Evolutionary conservation across 176 grass and related monocot genomes (phyloP), one percentile per base, ranked within the genome.

Genomic region (Phyllostachys edulis): DNA sequence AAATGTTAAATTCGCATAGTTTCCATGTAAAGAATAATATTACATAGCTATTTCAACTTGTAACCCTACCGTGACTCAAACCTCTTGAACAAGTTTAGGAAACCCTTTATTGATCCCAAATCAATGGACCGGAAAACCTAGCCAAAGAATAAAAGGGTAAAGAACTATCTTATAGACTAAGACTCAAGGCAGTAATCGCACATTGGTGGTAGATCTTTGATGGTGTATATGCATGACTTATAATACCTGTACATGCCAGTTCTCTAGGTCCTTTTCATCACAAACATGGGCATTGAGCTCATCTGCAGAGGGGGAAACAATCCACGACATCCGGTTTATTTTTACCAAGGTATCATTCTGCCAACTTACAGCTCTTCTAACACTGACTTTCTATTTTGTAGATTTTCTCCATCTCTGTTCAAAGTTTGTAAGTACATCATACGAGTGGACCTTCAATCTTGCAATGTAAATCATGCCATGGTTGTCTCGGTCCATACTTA

Each of bases 81-180:
- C 89, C 76, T 89, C 85, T 63, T 95, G 80, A 80, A 92, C 91
- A 87, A 91, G 73, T 83, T 93, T 91, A 37, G 96, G 96, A 69
- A 95, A 91, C 55, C 93, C 80, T 85, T 98, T 39, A 95, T 77
- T 37, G 93, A 95, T 80, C 96, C 93, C 61, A 89, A 98, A 90
- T 98, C 96, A 84, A 98, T 95, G 16, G 96, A 98, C 36, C 93
- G 76, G 66, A 98, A 98, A 84, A 95, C 75, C 96, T 98, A 76
- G 39, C 75, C 39, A 45, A 49, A 54, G 54, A 51, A 67, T 21
- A 64, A 34, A 79, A 79, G 14, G 17, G 37, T 82, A 83, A 82
- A 72, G 0, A 85, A 72, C 20, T 65, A 70, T 51, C 34, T 41
- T 46, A 46, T 71, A 61, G 52, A 46, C 24, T 34, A 85, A 38